phyloP scores from a whole-genome alignment of 177 flowering plant genomes.

The Tripterygium wilfordii region DNA sequence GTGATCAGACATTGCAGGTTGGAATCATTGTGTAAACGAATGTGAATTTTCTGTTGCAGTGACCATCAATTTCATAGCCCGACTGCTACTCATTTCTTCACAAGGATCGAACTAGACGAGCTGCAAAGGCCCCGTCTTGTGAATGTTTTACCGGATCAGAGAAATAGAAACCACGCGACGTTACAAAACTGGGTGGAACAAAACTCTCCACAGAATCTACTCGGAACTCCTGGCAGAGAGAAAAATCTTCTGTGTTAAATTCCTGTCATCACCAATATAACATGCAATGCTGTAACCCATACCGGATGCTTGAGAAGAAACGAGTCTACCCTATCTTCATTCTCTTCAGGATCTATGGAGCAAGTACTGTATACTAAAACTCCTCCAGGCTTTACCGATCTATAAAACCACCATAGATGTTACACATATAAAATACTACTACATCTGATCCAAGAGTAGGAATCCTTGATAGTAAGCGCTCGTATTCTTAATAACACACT shows the following conservation, averaged over 20 bases:
- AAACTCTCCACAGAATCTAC: constrained; percentile 57
- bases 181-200: constrained; percentile 55
- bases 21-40: too few species aligned
- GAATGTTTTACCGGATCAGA: constrained; percentile 79
- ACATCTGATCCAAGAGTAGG: neutral
- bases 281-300: constrained; percentile 6
- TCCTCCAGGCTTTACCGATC: constrained; percentile 87
- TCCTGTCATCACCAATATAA: too few species aligned
- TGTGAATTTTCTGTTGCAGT: too few species aligned
- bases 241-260: too few species aligned
- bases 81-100: constrained; percentile 6
- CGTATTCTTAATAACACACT: too few species aligned
- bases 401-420: constrained; percentile 8
- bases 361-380: constrained; percentile 87
- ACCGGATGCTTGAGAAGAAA: constrained; percentile 81
- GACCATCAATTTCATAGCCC: too few species aligned
- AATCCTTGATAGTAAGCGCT: too few species aligned
- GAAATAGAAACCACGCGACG: constrained; percentile 59
- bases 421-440: neutral
- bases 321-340: constrained; percentile 75
- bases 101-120: constrained; percentile 51
- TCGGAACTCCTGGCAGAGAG: constrained; percentile 54
- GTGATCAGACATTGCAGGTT: too few species aligned
- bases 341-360: constrained; percentile 89
- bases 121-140: constrained; percentile 94